A percentile compares a stretch with the other conserved stretches of the same genome.
These are phyloP conservation scores for Coccomyxa sp. DNA, from an alignment of 139 green algal species.

Conservation along the genomic window DNA sequence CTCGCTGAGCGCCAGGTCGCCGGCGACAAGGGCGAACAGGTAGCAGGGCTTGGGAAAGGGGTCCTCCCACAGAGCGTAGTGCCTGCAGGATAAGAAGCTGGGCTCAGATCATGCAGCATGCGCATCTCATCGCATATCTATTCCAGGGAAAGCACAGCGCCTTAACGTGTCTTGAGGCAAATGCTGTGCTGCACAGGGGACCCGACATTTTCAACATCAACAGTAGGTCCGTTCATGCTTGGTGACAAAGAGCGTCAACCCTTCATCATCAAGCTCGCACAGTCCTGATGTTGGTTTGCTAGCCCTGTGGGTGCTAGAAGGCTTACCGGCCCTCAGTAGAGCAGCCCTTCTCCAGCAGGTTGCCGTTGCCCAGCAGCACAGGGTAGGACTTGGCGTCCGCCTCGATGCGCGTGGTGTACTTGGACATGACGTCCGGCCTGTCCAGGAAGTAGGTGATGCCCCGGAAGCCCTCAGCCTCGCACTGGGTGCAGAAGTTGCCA, in stretches of 20 bases:
- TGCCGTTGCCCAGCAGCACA: slow-evolving; percentile 96
- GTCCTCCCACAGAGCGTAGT: slow-evolving; percentile 84
- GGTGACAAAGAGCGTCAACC: too few species aligned
- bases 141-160: too few species aligned
- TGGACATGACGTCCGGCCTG: slow-evolving; percentile 63
- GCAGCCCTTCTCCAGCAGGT: slow-evolving; percentile 83
- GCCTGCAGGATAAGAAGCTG: slow-evolving; percentile 22
- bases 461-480: slow-evolving; percentile 97
- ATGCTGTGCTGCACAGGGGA: too few species aligned
- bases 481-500: slow-evolving; percentile 98
- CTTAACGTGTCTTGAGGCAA: too few species aligned
- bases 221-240: too few species aligned
- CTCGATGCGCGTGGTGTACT: slow-evolving; percentile 86
- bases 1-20: slow-evolving; percentile 78
- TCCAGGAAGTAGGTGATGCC: slow-evolving; percentile 98
- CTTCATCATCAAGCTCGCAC: too few species aligned
- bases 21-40: slow-evolving; percentile 97
- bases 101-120: too few species aligned
- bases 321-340: slow-evolving; percentile 51
- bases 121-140: too few species aligned
- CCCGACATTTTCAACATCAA: too few species aligned
- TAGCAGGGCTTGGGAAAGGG: slow-evolving; percentile 97
- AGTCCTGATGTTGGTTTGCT: too few species aligned
- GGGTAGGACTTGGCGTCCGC: slow-evolving; percentile 87
- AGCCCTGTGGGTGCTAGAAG: too few species aligned